These are phyloP conservation scores for Mortierella sp. DNA, from an alignment of 371 early-diverging fungal species.

Conservation along the genomic window DNA sequence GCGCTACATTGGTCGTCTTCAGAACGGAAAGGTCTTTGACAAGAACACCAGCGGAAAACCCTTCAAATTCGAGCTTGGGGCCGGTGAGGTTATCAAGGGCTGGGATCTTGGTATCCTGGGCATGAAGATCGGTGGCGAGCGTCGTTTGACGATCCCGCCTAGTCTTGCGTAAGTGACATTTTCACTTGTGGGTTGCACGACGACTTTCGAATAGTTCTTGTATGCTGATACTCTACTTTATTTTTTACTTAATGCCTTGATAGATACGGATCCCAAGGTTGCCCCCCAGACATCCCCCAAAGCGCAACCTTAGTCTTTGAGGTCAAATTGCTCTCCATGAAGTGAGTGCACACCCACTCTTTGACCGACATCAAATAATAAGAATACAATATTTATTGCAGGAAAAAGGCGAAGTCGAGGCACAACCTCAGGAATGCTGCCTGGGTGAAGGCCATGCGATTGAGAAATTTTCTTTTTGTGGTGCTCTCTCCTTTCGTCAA, in stretches of 20 bases:
- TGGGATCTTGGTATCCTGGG: slow-evolving; percentile 93
- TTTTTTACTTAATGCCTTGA: not conserved
- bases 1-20: slow-evolving; percentile 93
- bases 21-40: slow-evolving; percentile 96
- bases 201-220: too few relatives aligned
- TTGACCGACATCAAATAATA: not conserved
- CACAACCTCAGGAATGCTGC: not conserved
- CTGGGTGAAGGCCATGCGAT: slow-evolving; percentile 9
- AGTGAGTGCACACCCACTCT: slow-evolving; percentile 11
- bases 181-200: too few relatives aligned
- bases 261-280: slow-evolving; percentile 89
- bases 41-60: slow-evolving; percentile 92
- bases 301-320: slow-evolving; percentile 92
- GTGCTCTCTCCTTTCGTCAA: not conserved
- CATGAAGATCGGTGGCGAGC: slow-evolving; percentile 93
- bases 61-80: slow-evolving; percentile 89
- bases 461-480: not conserved
- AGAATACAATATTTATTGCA: too few relatives aligned
- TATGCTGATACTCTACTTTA: not conserved
- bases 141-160: slow-evolving; percentile 92
- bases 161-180: slow-evolving; percentile 60
- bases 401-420: too few relatives aligned
- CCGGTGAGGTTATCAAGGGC: slow-evolving; percentile 95
- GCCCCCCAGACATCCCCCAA: slow-evolving; percentile 90
- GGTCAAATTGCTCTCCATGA: slow-evolving; percentile 69